Evolutionary conservation across 192 early-diverging fungal genomes (phyloP), one percentile per base, ranked within the genome.

Genomic region (Coemansia sp.): DNA sequence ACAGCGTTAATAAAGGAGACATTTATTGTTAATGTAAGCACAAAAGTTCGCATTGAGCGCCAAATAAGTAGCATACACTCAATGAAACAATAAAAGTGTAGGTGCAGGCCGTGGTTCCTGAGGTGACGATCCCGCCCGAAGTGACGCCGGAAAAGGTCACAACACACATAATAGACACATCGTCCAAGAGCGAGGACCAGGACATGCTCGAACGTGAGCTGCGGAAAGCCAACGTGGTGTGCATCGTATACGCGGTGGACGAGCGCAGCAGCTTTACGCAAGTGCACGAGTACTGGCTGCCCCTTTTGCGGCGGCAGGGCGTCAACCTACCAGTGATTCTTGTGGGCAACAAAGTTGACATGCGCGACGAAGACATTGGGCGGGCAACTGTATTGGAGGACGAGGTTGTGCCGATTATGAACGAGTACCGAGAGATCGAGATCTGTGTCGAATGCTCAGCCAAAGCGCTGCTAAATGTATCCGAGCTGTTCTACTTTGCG

Each of bases 401-500:
- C 56, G 93, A 97, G 66, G 90, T 99, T 7, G 90, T 92, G 57
- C 95, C 95, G 3, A 94, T 99, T 45, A 99, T 99, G 97, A 96
- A 94, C 82, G 97, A 99, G 73, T 99, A 95, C 84, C 96, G 95
- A 85, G 96, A 98, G 83, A 93, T 99, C 27, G 97, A 99, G 82
- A 95, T 96, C 5, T 96, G 96, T 75, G 94, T 99, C 19, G 96
- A 99, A 67, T 99, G 97, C 71, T 97, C 95, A 0, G 94, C 95
- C n/a, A 96, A 94, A 73, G 89, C 91, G 67, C 83, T 91, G 23
- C 76, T 97, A 39, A 98, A 97, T 71, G 94, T 98, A 1, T 93
- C 94, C 0, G 97, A 99, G 85, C 94, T 99, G n/a, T 99, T 99
- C 73, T 99, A 98, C 76, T 98, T 98, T 88, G 97, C 97, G 4